These are phyloP conservation scores for Moricandia arvensis DNA, from an alignment of 345 rosid species.

Conservation along the genomic window DNA sequence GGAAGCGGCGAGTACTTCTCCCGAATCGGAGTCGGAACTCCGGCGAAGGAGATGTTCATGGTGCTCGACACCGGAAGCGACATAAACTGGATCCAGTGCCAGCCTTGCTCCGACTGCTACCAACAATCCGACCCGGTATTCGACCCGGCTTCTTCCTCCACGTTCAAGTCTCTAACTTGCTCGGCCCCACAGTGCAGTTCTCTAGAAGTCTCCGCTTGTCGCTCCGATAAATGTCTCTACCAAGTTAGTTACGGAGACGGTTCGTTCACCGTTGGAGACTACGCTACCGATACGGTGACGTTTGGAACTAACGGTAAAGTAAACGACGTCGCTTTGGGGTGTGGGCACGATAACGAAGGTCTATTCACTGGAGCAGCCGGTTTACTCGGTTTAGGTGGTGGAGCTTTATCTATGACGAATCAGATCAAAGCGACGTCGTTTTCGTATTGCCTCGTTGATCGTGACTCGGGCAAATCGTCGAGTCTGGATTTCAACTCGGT, in stretches of 20 bases:
- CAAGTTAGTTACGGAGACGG: slow-evolving; percentile 95
- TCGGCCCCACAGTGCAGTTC: slow-evolving; percentile 50
- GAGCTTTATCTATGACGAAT: slow-evolving; percentile 59
- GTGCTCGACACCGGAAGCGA: slow-evolving; percentile 89
- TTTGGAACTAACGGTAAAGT: slow-evolving; percentile 54
- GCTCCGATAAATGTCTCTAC: slow-evolving; percentile 55
- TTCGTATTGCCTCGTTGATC: slow-evolving; percentile 84
- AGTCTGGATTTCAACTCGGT: slow-evolving; percentile 79
- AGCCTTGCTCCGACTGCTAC: slow-evolving; percentile 80
- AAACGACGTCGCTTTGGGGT: slow-evolving; percentile 57
- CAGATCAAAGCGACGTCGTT: slow-evolving; percentile 81
- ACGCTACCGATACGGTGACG: slow-evolving; percentile 70
- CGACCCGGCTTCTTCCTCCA: slow-evolving; percentile 41
- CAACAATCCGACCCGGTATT: slow-evolving; percentile 80
- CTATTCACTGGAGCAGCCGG: slow-evolving; percentile 83
- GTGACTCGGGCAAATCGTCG: slow-evolving; percentile 66
- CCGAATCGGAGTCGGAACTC: slow-evolving; percentile 75
- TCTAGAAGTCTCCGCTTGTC: slow-evolving; percentile 59
- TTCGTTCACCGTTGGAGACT: slow-evolving; percentile 75
- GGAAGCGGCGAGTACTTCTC: slow-evolving; percentile 98
- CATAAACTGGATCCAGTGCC: slow-evolving; percentile 83
- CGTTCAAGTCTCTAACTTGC: slow-evolving; percentile 57
- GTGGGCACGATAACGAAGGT: slow-evolving; percentile 92
- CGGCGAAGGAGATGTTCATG: slow-evolving; percentile 60
- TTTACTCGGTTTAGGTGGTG: slow-evolving; percentile 89